phyloP scores from a whole-genome alignment of 2,329 filamentous ascomycete genomes.

The Neofusicoccum kwambonambiense region DNA sequence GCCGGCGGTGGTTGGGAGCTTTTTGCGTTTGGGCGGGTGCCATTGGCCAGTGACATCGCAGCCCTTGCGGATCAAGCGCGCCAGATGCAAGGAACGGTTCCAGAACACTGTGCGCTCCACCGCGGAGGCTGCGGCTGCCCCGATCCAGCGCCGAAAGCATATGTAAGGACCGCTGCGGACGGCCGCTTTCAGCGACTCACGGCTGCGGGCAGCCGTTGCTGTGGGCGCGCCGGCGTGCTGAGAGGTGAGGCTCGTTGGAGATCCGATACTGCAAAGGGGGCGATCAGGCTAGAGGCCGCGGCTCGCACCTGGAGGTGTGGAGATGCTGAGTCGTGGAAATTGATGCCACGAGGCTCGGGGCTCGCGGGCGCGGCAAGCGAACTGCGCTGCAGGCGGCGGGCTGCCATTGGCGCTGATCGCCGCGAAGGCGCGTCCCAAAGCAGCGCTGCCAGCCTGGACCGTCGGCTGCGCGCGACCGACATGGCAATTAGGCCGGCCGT shows the following conservation, averaged over 20 bases:
- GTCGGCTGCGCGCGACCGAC: background rate
- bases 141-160: conserved; percentile 14
- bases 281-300: conserved; percentile 14
- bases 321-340: conserved; percentile 18
- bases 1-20: conserved; percentile 1
- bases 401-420: conserved; percentile 15
- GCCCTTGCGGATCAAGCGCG: conserved; percentile 16
- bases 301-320: conserved; percentile 11
- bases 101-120: conserved; percentile 12
- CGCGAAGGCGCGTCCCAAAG: background rate
- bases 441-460: background rate
- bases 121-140: background rate
- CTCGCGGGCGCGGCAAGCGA: background rate
- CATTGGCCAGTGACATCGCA: conserved; percentile 4
- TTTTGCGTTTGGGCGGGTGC: background rate
- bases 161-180: conserved; percentile 10
- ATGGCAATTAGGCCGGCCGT: background rate
- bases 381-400: background rate
- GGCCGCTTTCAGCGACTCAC: conserved; percentile 1
- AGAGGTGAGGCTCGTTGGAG: conserved; percentile 1
- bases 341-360: conserved; percentile 16
- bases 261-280: conserved; percentile 12
- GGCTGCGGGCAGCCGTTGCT: background rate
- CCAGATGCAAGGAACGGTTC: conserved; percentile 19
- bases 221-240: background rate